Conservation (phyloP, 768 basidiomycete species). For the Termitomyces sp. region DNA sequence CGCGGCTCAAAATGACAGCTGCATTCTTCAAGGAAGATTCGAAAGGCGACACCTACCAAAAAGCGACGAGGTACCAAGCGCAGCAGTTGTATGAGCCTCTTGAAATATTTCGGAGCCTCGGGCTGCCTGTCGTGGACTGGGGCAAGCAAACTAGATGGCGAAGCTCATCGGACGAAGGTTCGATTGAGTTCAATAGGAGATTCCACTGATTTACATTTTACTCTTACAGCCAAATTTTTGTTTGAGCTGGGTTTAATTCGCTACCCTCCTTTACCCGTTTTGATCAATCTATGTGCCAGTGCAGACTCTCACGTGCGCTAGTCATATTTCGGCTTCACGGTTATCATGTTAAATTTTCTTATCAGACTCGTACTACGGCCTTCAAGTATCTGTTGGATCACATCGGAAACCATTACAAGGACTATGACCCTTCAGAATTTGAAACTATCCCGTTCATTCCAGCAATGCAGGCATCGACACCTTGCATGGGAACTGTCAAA, state of each 20-base stretch:
- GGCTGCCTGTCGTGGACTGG: constrained; percentile 87
- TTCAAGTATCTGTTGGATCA: constrained; percentile 83
- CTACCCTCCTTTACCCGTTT: constrained; percentile 57
- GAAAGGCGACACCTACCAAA: constrained; percentile 19
- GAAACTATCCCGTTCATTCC: constrained; percentile 73
- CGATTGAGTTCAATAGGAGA: background rate
- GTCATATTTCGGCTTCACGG: background rate
- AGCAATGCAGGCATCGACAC: constrained; percentile 46
- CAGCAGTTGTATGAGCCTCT: constrained; percentile 82
- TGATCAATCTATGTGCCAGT: constrained; percentile 67
- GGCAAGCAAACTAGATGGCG: constrained; percentile 75
- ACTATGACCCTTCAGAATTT: constrained; percentile 53
- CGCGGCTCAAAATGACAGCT: constrained; percentile 58
- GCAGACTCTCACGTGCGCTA: constrained; percentile 32
- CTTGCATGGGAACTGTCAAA: constrained; percentile 52
- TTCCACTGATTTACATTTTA: background rate
- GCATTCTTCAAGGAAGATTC: constrained; percentile 70
- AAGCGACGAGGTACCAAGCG: constrained; percentile 51
- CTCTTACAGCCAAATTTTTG: constrained; percentile 65
- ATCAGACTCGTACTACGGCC: constrained; percentile 47
- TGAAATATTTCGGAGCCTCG: constrained; percentile 63
- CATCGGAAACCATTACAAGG: constrained; percentile 48
- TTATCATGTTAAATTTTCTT: background rate
- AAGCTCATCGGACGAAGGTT: constrained; percentile 81
- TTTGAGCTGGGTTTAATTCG: constrained; percentile 65